Base-by-base conservation (phyloP, 1,284 basidiomycete species). In the Papiliotrema flavescens region DNA sequence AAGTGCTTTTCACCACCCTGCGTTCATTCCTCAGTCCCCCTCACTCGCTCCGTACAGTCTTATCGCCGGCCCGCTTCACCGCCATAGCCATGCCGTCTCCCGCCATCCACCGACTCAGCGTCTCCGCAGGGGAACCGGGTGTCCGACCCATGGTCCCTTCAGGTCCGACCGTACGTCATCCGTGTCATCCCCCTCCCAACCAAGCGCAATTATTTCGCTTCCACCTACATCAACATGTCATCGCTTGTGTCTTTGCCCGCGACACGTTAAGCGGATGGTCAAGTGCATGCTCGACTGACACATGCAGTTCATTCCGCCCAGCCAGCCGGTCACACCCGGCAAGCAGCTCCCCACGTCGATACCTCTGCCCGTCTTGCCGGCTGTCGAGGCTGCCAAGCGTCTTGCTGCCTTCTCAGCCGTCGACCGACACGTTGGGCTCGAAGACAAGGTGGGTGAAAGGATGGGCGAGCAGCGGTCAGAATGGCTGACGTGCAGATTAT, bases 401-500 rank as follows among this genome's bases (percentile, higher is more conserved):
- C 81, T 96, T 11, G 95, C 96, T 15, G 95, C 94, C 2, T 96
- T 86, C 78, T 89, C 90, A 3, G 95, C 96, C 0, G 95, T 98
- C 1, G 94, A 98, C 74, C 82, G 85, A 53, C 88, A 98, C 77
- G 82, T 98, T 40, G 82, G 82, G 52, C 83, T 86, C 15, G 82
- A 91, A 63, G 87, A 97, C 78, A 86, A 86, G 79, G 90, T 90
- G 65, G 64, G 84, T 77, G 13, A n/a, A 36, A 2, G n/a, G 15
- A 15, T 11, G 28, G 13, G 7, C 55, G 5, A 23, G 41, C 23
- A 20, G 15, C 34, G 39, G 42, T 2, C 19, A 54, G 34, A 6
- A 4, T 5, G 7, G n/a, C 20, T 19, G 34, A 32, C 28, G 22
- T 20, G 11, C 60, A 92, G 90, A 80, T 93, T 54, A 90, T 95